Base-by-base conservation (phyloP, 2,329 filamentous ascomycete species). In the Curvularia eragrostidis region DNA sequence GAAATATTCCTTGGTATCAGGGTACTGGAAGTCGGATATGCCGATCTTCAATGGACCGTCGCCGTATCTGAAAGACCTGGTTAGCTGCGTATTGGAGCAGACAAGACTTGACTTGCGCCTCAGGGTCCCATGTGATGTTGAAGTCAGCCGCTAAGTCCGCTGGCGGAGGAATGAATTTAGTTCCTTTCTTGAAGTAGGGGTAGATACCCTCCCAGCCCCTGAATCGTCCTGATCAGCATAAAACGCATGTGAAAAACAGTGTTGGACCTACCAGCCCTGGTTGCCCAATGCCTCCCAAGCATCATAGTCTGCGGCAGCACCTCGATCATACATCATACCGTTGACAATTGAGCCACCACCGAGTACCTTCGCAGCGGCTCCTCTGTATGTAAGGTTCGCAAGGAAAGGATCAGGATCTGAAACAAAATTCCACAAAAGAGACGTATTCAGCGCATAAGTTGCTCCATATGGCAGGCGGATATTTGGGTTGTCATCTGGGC, bases 221-320 rank as follows among this genome's bases (percentile, higher is more conserved):
- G n/a, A n/a, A n/a, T n/a, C n/a, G n/a, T n/a, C n/a, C n/a, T n/a
- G n/a, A n/a, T n/a, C n/a, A n/a, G n/a, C n/a, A n/a, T n/a, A n/a
- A n/a, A n/a, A n/a, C n/a, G n/a, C n/a, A n/a, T n/a, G n/a, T n/a
- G n/a, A n/a, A n/a, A n/a, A n/a, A n/a, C n/a, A n/a, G n/a, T n/a
- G n/a, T n/a, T n/a, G n/a, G n/a, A n/a, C n/a, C n/a, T n/a, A n/a
- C n/a, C 86, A 89, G 3, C 84, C 85, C 1, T 71, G 55, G 64
- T 88, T 88, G 0, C 86, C 86, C 19, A 89, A 69, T n/a, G 77
- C 74, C 52, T 81, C 82, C 86, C 86, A 89, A 1, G 80, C 80
- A 68, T 88, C 82, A 52, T 77, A 79, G 56, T 78, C 76, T 9
- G 62, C 72, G n/a, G 66, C 63, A 26, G 68, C 65, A 9, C 70